Percentiles rank a stretch among this genome's conserved stretches.
Evolutionary conservation across 2,329 filamentous ascomycete species (phyloP).

Genomic region (Alternaria viburni): DNA sequence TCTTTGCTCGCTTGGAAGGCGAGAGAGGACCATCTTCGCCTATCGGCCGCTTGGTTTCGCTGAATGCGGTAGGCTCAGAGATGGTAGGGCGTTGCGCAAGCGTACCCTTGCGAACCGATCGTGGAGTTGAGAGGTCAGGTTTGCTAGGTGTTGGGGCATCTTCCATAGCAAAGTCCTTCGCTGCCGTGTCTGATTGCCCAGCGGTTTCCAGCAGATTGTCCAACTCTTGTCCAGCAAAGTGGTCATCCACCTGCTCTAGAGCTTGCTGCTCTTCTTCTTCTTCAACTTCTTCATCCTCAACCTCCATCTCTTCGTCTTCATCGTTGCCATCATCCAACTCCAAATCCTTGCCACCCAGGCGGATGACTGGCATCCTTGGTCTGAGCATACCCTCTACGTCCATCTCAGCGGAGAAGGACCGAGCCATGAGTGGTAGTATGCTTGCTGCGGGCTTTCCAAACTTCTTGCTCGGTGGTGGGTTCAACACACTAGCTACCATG

Average conservation of each 20-base stretch:
- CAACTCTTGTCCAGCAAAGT: conserved; percentile 47
- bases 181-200: conserved; percentile 10
- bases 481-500: conserved; percentile 82
- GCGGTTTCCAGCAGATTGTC: conserved; percentile 31
- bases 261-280: conserved; percentile 37
- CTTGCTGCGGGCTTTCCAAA: conserved; percentile 68
- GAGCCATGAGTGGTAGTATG: conserved; percentile 79
- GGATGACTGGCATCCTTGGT: conserved; percentile 55
- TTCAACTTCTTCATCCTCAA: conserved; percentile 52
- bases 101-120: neutral
- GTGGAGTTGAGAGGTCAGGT: neutral
- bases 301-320: conserved; percentile 22
- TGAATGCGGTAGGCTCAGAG: neutral
- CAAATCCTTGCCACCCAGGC: conserved; percentile 26
- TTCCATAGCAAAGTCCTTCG: conserved; percentile 22
- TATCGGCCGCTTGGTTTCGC: conserved; percentile 33
- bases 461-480: conserved; percentile 71
- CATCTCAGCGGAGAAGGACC: conserved; percentile 66
- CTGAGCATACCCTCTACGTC: conserved; percentile 74
- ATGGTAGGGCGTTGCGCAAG: neutral
- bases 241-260: conserved; percentile 52
- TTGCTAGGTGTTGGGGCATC: conserved; percentile 9
- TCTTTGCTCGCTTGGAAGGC: conserved; percentile 38
- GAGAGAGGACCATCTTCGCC: conserved; percentile 26
- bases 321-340: conserved; percentile 35